Evolutionary conservation across 2,329 filamentous ascomycete genomes (phyloP), one percentile per base, ranked within the genome.

Genomic region (Aspergillus udagawae): DNA sequence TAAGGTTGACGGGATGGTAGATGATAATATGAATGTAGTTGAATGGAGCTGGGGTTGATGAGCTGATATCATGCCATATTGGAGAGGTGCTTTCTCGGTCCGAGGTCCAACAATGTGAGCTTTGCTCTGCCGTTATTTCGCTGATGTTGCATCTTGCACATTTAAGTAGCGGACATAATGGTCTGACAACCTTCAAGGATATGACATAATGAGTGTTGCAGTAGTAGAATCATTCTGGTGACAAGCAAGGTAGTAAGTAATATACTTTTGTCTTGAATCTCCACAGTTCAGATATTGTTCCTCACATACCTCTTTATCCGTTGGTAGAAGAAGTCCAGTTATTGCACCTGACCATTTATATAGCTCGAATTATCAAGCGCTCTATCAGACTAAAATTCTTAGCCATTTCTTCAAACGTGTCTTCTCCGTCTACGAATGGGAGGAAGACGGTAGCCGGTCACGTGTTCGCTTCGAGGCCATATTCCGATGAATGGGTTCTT

Each of bases 91-190:
- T 6, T 27, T 20, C 51, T 58, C 56, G 56, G 56, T 58, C 56
- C 56, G 56, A 58, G 56, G 56, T 58, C 56, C 50, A 47, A 52
- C 50, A 52, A 52, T 14, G 25, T 53, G 41, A 44, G 41, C 41
- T 44, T 44, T 44, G 41, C 41, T 44, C n/a, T 21, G 14, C 42
- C 21, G 8, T 23, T 20, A 23, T 14, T 45, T 45, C 20, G 42
- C 20, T 12, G 42, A 23, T 17, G 42, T 10, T 23, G 42, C 44
- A 27, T 27, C 12, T 35, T 47, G 44, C 44, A 17, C 12, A 27
- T 17, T 47, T 27, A 23, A 23, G 14, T 23, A 23, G 44, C 14
- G 5, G 14, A 6, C 14, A 17, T 7, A 38, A 17, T 17, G 14
- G 32, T 17, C 14, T 17, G 32, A 17, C 32, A 35, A 6, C 6